Conservation (phyloP, 2,329 filamentous ascomycete species). For the Neoarthrinium moseri region DNA sequence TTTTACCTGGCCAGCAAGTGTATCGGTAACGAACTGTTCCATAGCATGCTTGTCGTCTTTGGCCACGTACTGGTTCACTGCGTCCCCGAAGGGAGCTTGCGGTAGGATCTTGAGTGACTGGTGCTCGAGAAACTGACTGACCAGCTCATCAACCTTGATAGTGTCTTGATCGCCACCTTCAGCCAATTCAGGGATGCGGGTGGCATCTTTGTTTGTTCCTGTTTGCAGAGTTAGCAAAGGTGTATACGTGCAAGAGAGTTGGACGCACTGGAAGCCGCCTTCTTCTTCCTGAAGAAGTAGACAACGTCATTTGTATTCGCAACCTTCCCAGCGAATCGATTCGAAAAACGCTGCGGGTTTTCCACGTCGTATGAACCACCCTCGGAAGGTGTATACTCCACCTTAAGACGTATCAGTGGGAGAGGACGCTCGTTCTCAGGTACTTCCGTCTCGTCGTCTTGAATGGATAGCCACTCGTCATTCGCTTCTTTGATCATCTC, state of each 20-base stretch:
- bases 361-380: conserved; percentile 86
- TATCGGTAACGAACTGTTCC: conserved; percentile 75
- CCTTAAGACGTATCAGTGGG: conserved; percentile 83
- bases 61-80: conserved; percentile 87
- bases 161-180: conserved; percentile 68
- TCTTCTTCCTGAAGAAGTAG: conserved; percentile 88
- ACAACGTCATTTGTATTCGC: conserved; percentile 94
- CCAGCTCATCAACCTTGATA: conserved; percentile 84
- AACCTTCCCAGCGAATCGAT: conserved; percentile 84
- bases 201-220: background rate
- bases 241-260: background rate
- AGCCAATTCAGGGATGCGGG: conserved; percentile 61
- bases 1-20: conserved; percentile 67
- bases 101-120: conserved; percentile 92
- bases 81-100: conserved; percentile 88
- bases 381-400: conserved; percentile 84
- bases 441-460: conserved; percentile 61
- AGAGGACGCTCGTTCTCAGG: conserved; percentile 65
- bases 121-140: conserved; percentile 80
- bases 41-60: conserved; percentile 95
- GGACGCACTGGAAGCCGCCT: conserved; percentile 43
- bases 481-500: conserved; percentile 86
- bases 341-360: conserved; percentile 94
- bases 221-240: background rate
- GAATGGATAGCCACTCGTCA: conserved; percentile 75